phyloP scores from a whole-genome alignment of 768 basidiomycete species.

The Imleria badia region DNA sequence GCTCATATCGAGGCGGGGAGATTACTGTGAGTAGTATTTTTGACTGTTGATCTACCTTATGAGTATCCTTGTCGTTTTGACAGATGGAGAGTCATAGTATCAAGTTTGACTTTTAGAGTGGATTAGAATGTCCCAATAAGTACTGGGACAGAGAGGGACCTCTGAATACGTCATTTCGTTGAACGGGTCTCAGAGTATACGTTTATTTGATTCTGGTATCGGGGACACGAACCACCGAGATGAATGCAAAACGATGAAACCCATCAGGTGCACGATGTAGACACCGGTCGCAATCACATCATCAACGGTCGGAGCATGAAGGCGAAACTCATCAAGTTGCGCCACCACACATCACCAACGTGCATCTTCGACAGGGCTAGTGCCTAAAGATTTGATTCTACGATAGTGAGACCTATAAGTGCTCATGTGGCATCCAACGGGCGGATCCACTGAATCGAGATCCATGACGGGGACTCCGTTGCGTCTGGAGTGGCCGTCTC shows the following conservation, averaged over 20 bases:
- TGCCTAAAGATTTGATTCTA: not conserved
- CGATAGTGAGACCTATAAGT: too few relatives aligned
- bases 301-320: not conserved
- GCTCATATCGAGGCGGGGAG: constrained; percentile 91
- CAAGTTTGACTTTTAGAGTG: constrained; percentile 62
- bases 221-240: not conserved
- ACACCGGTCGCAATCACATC: not conserved
- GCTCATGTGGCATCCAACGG: constrained; percentile 32
- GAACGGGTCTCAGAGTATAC: not conserved
- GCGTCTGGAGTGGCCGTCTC: constrained; percentile 4
- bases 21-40: constrained; percentile 68
- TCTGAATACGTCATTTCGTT: not conserved
- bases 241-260: not conserved
- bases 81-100: constrained; percentile 85
- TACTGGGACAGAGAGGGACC: not conserved
- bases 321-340: not conserved
- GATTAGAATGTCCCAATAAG: too few relatives aligned
- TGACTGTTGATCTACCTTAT: not conserved
- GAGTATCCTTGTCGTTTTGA: not conserved
- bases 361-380: not conserved
- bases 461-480: constrained; percentile 38
- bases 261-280: too few relatives aligned
- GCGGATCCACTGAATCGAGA: constrained; percentile 43
- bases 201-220: not conserved
- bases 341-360: not conserved